These are phyloP conservation scores for Diplocarpon rosae DNA, from an alignment of 2,329 filamentous ascomycete species.

Conservation along the genomic window DNA sequence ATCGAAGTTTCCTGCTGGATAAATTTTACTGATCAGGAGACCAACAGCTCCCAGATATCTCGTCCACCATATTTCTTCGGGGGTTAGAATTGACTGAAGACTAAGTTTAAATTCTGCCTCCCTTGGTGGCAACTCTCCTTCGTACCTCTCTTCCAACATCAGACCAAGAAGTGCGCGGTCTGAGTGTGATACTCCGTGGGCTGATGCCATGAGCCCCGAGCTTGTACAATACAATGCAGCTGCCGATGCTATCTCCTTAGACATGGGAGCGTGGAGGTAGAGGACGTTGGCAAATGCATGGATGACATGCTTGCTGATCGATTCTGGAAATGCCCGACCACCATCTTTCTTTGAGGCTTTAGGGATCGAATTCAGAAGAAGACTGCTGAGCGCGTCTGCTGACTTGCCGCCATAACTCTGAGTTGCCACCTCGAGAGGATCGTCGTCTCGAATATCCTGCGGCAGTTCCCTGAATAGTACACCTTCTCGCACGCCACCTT, in stretches of 20 bases:
- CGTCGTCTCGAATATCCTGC: conserved; percentile 35
- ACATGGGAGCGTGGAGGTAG: conserved; percentile 39
- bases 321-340: conserved; percentile 27
- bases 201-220: conserved; percentile 47
- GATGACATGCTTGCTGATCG: conserved; percentile 37
- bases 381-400: conserved; percentile 32
- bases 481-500: conserved; percentile 60
- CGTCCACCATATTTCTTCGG: conserved; percentile 52
- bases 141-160: conserved; percentile 52
- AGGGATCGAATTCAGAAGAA: conserved; percentile 40
- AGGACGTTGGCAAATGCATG: conserved; percentile 48
- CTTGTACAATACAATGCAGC: conserved; percentile 52
- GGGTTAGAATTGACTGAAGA: conserved; percentile 41
- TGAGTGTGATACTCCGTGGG: conserved; percentile 50
- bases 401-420: conserved; percentile 38
- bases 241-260: conserved; percentile 43
- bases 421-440: conserved; percentile 51
- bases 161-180: conserved; percentile 51
- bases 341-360: conserved; percentile 7
- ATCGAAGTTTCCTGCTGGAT: conserved; percentile 45
- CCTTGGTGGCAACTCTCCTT: conserved; percentile 46
- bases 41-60: conserved; percentile 52
- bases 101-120: conserved; percentile 44
- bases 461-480: conserved; percentile 46
- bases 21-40: conserved; percentile 44